A percentile compares a stretch with the other conserved stretches of the same genome.
These are phyloP conservation scores for Anthracocystis walkeri DNA, from an alignment of 1,284 basidiomycete species.

Conservation along the genomic window DNA sequence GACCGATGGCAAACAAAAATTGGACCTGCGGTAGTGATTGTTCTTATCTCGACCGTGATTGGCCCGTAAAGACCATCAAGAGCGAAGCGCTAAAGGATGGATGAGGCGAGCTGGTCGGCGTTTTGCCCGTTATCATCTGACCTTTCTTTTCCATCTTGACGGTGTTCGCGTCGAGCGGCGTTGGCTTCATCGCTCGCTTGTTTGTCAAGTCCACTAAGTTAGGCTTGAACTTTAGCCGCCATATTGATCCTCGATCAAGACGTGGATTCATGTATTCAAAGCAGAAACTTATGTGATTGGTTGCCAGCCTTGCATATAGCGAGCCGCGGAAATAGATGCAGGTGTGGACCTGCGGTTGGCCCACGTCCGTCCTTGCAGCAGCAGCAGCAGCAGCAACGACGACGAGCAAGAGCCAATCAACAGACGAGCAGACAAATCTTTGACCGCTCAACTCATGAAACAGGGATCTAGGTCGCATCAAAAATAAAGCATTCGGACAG, in stretches of 20 bases:
- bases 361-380: too few relatives aligned
- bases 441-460: too few relatives aligned
- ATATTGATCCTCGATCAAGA: background rate
- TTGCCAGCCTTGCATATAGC: too few relatives aligned
- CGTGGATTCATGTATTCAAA: too few relatives aligned
- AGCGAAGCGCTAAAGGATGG: slow-evolving; percentile 4
- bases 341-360: too few relatives aligned
- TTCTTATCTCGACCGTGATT: background rate
- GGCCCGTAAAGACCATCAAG: slow-evolving; percentile 26
- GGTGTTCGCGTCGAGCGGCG: background rate
- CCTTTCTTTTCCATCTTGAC: background rate
- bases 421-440: background rate
- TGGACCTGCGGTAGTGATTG: too few relatives aligned
- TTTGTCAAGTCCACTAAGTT: background rate
- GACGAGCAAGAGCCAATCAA: background rate
- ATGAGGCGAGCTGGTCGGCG: background rate
- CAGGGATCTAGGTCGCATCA: background rate
- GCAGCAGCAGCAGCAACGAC: too few relatives aligned
- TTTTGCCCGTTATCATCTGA: slow-evolving; percentile 11
- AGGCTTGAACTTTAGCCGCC: background rate
- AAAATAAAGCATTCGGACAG: slow-evolving; percentile 4
- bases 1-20: background rate
- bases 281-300: too few relatives aligned
- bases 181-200: too few relatives aligned
- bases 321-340: too few relatives aligned